Conservation (phyloP, 2,329 filamentous ascomycete genomes). For the Fusarium floridanum region DNA sequence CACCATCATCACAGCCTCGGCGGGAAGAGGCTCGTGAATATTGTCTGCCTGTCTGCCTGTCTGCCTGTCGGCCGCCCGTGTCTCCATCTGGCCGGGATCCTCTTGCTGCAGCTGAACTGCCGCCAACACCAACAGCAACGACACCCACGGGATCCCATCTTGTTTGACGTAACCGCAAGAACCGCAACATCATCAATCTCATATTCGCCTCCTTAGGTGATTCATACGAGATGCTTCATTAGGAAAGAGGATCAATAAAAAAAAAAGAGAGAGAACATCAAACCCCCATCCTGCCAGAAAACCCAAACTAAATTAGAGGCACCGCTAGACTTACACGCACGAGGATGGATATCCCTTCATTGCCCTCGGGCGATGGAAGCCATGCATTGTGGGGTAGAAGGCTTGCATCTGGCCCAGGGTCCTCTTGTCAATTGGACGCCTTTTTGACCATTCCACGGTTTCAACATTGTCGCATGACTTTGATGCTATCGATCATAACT, state of each 20-base stretch:
- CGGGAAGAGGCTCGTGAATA: not conserved
- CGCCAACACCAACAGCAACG: slow-evolving; percentile 10
- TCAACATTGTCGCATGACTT: slow-evolving; percentile 8
- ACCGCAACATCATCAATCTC: not conserved
- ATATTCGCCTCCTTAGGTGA: slow-evolving; percentile 19
- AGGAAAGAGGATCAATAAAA: not conserved
- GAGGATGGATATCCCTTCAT: not conserved
- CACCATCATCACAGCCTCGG: not conserved
- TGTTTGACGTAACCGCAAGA: not conserved
- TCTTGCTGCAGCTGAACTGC: not conserved
- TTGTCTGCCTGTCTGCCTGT: not conserved
- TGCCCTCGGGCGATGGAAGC: not conserved
- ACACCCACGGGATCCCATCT: not conserved
- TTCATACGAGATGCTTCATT: not conserved
- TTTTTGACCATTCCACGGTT: not conserved
- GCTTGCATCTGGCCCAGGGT: not conserved
- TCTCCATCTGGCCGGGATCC: not conserved
- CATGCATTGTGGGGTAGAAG: slow-evolving; percentile 23
- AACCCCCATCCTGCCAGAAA: not conserved
- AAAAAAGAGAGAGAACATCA: not conserved
- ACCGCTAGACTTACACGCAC: not conserved
- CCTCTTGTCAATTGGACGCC: slow-evolving; percentile 3
- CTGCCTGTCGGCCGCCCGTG: not conserved
- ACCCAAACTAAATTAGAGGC: not conserved
- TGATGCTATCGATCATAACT: not conserved